Conservation (phyloP, 768 basidiomycete genomes). For the Leccinum rimulosum region DNA sequence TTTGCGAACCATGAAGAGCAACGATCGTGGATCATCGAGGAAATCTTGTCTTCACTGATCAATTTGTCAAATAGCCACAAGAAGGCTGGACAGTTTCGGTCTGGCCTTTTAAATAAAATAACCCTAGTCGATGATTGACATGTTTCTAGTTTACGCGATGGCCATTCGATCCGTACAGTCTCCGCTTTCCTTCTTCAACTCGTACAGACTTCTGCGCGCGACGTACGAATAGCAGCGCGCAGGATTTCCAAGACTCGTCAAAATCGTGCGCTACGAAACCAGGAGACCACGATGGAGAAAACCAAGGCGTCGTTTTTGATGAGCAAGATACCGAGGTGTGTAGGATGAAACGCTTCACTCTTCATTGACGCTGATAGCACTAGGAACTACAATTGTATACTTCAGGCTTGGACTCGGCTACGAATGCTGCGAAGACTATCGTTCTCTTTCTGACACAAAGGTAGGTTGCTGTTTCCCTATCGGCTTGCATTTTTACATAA, state of each 20-base stretch:
- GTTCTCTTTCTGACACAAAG: slow-evolving; percentile 72
- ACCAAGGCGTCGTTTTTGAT: slow-evolving; percentile 55
- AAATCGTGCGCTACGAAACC: slow-evolving; percentile 58
- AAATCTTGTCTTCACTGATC: slow-evolving; percentile 86
- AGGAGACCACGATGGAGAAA: slow-evolving; percentile 55
- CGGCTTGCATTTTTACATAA: slow-evolving; percentile 1
- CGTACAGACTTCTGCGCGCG: slow-evolving; percentile 92
- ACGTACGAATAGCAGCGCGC: slow-evolving; percentile 70
- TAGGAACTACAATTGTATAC: slow-evolving; percentile 73
- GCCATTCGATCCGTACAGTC: slow-evolving; percentile 88
- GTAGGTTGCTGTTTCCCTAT: slow-evolving; percentile 26
- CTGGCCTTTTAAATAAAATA: slow-evolving; percentile 18
- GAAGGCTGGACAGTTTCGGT: slow-evolving; percentile 89
- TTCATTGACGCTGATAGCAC: slow-evolving; percentile 4
- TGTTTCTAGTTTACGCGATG: slow-evolving; percentile 74
- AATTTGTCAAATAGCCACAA: slow-evolving; percentile 89
- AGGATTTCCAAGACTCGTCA: slow-evolving; percentile 61
- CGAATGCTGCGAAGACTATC: slow-evolving; percentile 82
- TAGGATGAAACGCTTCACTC: neutral
- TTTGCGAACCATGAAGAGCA: slow-evolving; percentile 91
- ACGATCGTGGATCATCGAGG: slow-evolving; percentile 96
- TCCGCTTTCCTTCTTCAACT: slow-evolving; percentile 92
- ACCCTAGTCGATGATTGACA: neutral
- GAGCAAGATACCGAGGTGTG: slow-evolving; percentile 65
- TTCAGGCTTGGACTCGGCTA: slow-evolving; percentile 75